Conservation (phyloP, 2,329 filamentous ascomycete species). For the Huntiella moniliformis region DNA sequence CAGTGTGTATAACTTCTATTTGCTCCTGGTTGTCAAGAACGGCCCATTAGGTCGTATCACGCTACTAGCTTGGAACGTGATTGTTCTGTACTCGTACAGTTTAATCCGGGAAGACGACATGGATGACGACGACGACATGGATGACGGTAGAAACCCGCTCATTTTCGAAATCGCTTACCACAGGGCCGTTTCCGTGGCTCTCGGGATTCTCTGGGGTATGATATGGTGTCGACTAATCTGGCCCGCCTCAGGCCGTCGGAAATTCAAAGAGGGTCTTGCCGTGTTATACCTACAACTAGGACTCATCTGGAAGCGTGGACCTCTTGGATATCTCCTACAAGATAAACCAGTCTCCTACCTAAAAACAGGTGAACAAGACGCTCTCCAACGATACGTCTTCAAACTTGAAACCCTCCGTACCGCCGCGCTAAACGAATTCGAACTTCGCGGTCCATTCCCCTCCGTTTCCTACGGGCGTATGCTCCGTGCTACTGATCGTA, state of each 20-base stretch:
- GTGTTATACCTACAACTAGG: conserved; percentile 90
- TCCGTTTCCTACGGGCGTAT: conserved; percentile 53
- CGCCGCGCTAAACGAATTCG: conserved; percentile 68
- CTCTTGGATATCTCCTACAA: conserved; percentile 53
- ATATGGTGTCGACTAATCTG: conserved; percentile 77
- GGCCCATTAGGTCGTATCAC: conserved; percentile 87
- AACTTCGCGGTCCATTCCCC: conserved; percentile 74
- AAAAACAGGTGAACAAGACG: conserved; percentile 69
- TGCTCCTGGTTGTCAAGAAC: conserved; percentile 68
- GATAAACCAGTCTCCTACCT: conserved; percentile 51
- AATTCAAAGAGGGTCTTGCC: conserved; percentile 75
- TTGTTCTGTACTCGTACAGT: conserved; percentile 84
- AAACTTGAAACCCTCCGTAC: conserved; percentile 55
- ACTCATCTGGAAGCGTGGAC: conserved; percentile 88
- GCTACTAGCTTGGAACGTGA: conserved; percentile 88
- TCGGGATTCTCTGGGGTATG: conserved; percentile 81
- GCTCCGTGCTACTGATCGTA: conserved; percentile 59
- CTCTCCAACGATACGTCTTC: conserved; percentile 62
- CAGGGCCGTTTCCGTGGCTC: conserved; percentile 67
- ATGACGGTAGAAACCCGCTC: conserved; percentile 64
- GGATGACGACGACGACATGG: conserved; percentile 69
- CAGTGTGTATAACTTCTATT: conserved; percentile 68
- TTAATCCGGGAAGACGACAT: conserved; percentile 62
- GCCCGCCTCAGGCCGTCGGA: conserved; percentile 77
- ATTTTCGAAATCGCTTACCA: conserved; percentile 81